These are phyloP conservation scores for Diatrype stigma DNA, from an alignment of 2,329 filamentous ascomycete species.

Conservation along the genomic window DNA sequence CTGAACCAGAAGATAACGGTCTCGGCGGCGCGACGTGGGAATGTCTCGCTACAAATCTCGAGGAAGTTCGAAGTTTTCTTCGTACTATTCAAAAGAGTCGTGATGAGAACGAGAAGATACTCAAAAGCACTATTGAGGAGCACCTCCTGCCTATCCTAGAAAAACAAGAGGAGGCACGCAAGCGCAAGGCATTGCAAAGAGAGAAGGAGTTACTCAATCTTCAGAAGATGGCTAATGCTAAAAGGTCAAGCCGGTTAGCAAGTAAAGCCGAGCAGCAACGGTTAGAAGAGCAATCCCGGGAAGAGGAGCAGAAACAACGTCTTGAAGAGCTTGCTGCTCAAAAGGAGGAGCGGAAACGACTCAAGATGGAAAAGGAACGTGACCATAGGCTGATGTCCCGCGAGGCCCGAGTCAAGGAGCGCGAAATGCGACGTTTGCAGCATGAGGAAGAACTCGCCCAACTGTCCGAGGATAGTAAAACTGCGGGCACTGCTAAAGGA, in stretches of 20 bases:
- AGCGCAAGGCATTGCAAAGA: conserved; percentile 62
- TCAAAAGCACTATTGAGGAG: conserved; percentile 67
- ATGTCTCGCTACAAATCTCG: conserved; percentile 76
- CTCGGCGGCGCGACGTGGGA: conserved; percentile 83
- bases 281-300: conserved; percentile 64
- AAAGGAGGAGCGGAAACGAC: conserved; percentile 60
- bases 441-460: conserved; percentile 80
- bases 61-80: conserved; percentile 72
- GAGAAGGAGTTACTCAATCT: conserved; percentile 77
- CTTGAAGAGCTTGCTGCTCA: conserved; percentile 61
- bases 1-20: conserved; percentile 50
- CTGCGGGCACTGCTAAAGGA: conserved; percentile 47
- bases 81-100: conserved; percentile 68
- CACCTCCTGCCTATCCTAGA: conserved; percentile 83
- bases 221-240: conserved; percentile 87
- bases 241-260: conserved; percentile 86
- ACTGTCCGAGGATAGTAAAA: conserved; percentile 71
- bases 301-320: conserved; percentile 64
- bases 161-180: conserved; percentile 70
- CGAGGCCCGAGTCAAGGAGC: conserved; percentile 80
- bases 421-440: conserved; percentile 75
- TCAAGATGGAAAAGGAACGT: conserved; percentile 65
- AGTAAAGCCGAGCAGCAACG: conserved; percentile 74
- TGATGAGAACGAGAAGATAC: conserved; percentile 78
- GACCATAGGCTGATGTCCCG: conserved; percentile 77